Evolutionary conservation across 805 yeast genomes (phyloP), one percentile per base, ranked within the genome.

Genomic region (Metschnikowia lachancei): DNA sequence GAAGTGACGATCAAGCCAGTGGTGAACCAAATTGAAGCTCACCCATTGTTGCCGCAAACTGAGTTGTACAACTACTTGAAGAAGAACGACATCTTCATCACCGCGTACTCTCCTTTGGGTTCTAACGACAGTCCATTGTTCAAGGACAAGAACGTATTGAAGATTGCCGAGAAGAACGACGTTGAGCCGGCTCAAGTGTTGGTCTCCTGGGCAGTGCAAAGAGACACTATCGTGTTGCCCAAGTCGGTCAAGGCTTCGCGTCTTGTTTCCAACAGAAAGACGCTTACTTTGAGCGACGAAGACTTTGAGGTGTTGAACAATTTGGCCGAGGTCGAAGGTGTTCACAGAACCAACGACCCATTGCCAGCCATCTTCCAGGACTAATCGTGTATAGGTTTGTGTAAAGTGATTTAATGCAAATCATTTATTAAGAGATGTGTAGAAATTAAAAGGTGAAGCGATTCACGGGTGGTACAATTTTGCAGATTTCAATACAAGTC

Each of bases 101-200:
- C 71, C 28, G 85, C 85, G 0, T 83, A 76, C 54, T 76, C 85
- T 20, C 87, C 87, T 10, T 67, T 81, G 43, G 94, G 91, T 6
- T 69, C 83, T 2, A 60, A 68, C 16, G 86, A 86, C 37, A 87
- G 87, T 0, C 87, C 88, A 28, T 73, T 81, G 43, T 57, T 82
- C 56, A 72, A 77, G 42, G 66, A 68, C 47, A 57, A 65, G 20
- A 53, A 49, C 30, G 51, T 69, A 41, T 60, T 67, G 60, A 56
- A 54, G 36, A 49, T 57, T 1, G 67, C 56, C 5, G 47, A 50
- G 39, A 48, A 52, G 40, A 47, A 52, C 39, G 38, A 47, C 18
- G 56, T 68, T 31, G 57, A 72, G n/a, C 76, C 84, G 3, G 84
- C 82, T 11, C 76, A 77, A 46, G 58, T 81, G 16, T 63, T 78